phyloP scores from a whole-genome alignment of 345 rosid species.

The Linum tenue region DNA sequence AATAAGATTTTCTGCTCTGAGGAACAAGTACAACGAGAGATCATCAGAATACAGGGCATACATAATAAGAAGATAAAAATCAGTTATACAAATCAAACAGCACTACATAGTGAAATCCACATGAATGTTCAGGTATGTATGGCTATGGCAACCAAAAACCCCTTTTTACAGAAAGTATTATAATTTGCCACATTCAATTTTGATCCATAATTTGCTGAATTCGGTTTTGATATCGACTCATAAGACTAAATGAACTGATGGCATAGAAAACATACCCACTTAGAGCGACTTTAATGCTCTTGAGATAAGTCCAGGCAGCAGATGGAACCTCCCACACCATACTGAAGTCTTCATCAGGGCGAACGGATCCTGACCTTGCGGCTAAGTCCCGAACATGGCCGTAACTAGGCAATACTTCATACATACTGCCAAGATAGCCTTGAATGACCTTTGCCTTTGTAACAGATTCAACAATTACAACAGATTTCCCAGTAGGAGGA shows the following conservation, averaged over 20 bases:
- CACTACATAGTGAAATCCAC: background rate
- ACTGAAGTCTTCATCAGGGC: conserved; percentile 95
- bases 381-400: conserved; percentile 98
- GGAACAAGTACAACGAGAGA: conserved; percentile 31
- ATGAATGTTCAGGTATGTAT: background rate
- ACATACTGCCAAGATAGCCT: conserved; percentile 84
- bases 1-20: conserved; percentile 91
- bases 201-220: no score
- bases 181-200: no score
- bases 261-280: conserved; percentile 41
- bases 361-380: conserved; percentile 91
- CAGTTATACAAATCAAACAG: conserved; percentile 4
- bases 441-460: conserved; percentile 92
- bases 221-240: background rate
- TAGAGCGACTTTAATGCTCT: conserved; percentile 85
- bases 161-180: no score
- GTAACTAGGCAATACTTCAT: conserved; percentile 87
- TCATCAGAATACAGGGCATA: conserved; percentile 18
- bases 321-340: conserved; percentile 99
- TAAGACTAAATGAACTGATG: conserved; percentile 4
- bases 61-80: conserved; percentile 5
- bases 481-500: conserved; percentile 80
- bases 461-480: conserved; percentile 83
- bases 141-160: background rate
- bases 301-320: conserved; percentile 93